These are phyloP conservation scores for Mycena olivaceomarginata DNA, from an alignment of 768 basidiomycete genomes.

Conservation along the genomic window DNA sequence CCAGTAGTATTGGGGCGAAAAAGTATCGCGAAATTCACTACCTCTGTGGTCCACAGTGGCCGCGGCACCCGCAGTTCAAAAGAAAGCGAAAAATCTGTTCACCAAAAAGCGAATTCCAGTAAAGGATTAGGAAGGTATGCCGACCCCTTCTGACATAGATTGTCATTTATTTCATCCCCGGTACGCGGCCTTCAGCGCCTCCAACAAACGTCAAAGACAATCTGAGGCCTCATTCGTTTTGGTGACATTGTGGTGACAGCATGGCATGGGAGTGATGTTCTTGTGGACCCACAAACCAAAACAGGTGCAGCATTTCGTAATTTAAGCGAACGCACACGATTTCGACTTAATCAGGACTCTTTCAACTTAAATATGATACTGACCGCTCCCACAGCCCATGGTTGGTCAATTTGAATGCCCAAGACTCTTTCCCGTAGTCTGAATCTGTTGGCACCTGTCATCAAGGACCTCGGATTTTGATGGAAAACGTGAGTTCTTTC, in stretches of 20 bases:
- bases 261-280: conserved; percentile 8
- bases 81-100: too few species aligned
- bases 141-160: conserved; percentile 9
- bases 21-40: too few species aligned
- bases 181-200: conserved; percentile 5
- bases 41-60: too few species aligned
- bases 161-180: conserved; percentile 6
- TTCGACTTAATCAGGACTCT: conserved; percentile 9
- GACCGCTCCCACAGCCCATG: not conserved
- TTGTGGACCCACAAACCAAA: conserved; percentile 9
- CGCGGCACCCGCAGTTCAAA: too few species aligned
- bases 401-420: conserved; percentile 4
- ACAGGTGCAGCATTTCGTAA: conserved; percentile 4
- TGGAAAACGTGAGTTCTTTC: too few species aligned
- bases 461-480: too few species aligned
- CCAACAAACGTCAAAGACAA: conserved; percentile 1
- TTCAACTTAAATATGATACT: conserved; percentile 5
- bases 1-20: too few species aligned
- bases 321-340: conserved; percentile 9
- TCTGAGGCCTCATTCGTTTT: conserved; percentile 1
- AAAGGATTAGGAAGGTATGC: too few species aligned
- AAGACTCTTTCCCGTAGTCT: too few species aligned
- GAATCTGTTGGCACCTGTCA: too few species aligned
- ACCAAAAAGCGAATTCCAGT: too few species aligned
- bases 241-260: not conserved